Percentiles rank a stretch among this genome's conserved stretches.
Conservation (phyloP, 2,329 filamentous ascomycete species). For the Clarireedia homoeocarpa region DNA sequence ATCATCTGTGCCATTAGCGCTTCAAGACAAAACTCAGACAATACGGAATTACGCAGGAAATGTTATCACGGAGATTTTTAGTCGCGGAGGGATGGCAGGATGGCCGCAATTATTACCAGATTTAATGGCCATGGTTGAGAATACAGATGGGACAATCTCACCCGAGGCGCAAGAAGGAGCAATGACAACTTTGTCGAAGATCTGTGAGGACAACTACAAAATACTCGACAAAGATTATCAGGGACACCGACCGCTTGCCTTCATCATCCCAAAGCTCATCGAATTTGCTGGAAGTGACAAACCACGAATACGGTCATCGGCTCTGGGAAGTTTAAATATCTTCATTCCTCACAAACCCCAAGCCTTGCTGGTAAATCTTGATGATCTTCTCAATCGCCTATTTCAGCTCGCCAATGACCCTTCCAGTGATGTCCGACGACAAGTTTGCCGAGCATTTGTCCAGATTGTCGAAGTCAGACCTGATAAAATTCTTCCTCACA, state of each 20-base stretch:
- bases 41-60: conserved; percentile 87
- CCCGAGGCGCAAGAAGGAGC: conserved; percentile 79
- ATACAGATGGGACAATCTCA: conserved; percentile 59
- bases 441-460: conserved; percentile 90
- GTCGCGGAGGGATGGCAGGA: conserved; percentile 72
- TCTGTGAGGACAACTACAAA: conserved; percentile 92
- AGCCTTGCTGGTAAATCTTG: conserved; percentile 72
- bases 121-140: conserved; percentile 69
- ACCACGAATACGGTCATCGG: conserved; percentile 69
- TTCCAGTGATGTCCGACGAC: conserved; percentile 75
- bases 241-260: conserved; percentile 78
- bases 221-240: conserved; percentile 81
- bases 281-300: conserved; percentile 73
- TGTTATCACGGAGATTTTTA: conserved; percentile 87
- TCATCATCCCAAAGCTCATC: conserved; percentile 85
- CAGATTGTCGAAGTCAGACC: conserved; percentile 85
- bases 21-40: conserved; percentile 74
- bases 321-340: conserved; percentile 80
- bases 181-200: conserved; percentile 87
- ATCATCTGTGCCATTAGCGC: conserved; percentile 65
- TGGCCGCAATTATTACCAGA: conserved; percentile 90
- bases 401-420: conserved; percentile 74
- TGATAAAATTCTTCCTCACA: conserved; percentile 83
- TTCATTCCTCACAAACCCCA: conserved; percentile 82
- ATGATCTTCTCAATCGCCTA: conserved; percentile 72